Percentiles rank a stretch among this genome's conserved stretches.
Conservation (phyloP, 306 rosid genomes). For the Leucaena leucocephala region DNA sequence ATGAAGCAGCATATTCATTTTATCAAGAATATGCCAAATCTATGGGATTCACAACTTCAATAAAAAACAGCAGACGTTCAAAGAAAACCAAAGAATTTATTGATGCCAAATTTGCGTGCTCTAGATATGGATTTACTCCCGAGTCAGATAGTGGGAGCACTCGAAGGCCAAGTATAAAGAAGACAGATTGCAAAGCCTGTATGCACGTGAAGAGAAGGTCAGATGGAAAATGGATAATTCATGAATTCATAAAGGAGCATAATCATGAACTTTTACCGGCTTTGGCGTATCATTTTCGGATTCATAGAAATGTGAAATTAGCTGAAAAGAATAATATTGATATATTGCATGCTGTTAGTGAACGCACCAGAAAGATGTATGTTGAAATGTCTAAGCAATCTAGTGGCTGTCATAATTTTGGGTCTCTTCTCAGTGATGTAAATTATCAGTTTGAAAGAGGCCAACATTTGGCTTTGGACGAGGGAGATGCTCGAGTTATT, state of each 20-base stretch:
- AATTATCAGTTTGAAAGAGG: conserved; percentile 67
- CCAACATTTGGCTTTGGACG: conserved; percentile 73
- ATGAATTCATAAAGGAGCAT: conserved; percentile 91
- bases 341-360: conserved; percentile 93
- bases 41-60: conserved; percentile 96
- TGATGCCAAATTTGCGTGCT: conserved; percentile 95
- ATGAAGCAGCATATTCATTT: conserved; percentile 82
- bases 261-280: conserved; percentile 95
- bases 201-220: conserved; percentile 93
- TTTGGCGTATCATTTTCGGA: conserved; percentile 93
- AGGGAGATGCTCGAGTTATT: conserved; percentile 85
- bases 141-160: conserved; percentile 83
- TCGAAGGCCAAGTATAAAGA: conserved; percentile 89
- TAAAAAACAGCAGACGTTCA: conserved; percentile 91
- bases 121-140: conserved; percentile 90
- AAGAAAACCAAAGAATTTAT: conserved; percentile 92
- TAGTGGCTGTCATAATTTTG: conserved; percentile 55
- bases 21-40: conserved; percentile 94
- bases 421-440: conserved; percentile 43
- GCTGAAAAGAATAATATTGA: conserved; percentile 93
- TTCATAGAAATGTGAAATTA: conserved; percentile 86
- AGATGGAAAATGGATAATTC: conserved; percentile 91
- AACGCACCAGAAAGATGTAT: conserved; percentile 89
- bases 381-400: conserved; percentile 91
- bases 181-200: conserved; percentile 96